Conservation (phyloP, 192 early-diverging fungal genomes). For the Paraglomus occultum region DNA sequence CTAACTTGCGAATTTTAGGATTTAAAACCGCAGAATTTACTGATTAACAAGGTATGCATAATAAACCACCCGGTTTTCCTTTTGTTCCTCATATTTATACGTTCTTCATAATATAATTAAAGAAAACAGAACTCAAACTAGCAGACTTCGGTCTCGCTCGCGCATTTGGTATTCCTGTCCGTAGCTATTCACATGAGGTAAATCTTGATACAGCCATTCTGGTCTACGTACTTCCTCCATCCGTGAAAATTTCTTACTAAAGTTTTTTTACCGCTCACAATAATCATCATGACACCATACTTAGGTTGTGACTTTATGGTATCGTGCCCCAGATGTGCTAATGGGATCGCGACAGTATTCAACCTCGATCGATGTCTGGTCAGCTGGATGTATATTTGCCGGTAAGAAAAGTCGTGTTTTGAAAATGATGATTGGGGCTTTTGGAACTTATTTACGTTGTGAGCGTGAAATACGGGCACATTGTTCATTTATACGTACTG, state of each 20-base stretch:
- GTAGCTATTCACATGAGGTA: conserved; percentile 83
- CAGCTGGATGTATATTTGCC: conserved; percentile 86
- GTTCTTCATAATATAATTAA: conserved; percentile 2
- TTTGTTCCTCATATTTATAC: not conserved
- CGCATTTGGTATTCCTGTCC: conserved; percentile 94
- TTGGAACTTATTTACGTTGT: not conserved
- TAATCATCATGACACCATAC: not conserved
- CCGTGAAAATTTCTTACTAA: not conserved
- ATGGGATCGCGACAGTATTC: conserved; percentile 88
- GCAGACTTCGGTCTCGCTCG: conserved; percentile 96
- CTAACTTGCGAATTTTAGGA: conserved; percentile 44
- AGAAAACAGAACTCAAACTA: conserved; percentile 75
- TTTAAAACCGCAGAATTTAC: conserved; percentile 86
- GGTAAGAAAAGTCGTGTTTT: conserved; percentile 33
- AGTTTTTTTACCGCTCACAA: not conserved
- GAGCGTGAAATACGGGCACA: not conserved
- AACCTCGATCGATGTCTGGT: conserved; percentile 88
- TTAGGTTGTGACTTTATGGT: conserved; percentile 83
- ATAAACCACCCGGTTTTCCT: not conserved
- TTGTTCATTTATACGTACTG: not conserved
- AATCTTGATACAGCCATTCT: not conserved
- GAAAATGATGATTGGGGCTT: not conserved
- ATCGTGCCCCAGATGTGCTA: conserved; percentile 83
- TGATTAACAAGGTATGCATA: conserved; percentile 80
- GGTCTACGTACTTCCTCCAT: not conserved